Conservation (phyloP, 225 moss, liverwort and hornwort genomes). For the Antitrichia curtipendula region DNA sequence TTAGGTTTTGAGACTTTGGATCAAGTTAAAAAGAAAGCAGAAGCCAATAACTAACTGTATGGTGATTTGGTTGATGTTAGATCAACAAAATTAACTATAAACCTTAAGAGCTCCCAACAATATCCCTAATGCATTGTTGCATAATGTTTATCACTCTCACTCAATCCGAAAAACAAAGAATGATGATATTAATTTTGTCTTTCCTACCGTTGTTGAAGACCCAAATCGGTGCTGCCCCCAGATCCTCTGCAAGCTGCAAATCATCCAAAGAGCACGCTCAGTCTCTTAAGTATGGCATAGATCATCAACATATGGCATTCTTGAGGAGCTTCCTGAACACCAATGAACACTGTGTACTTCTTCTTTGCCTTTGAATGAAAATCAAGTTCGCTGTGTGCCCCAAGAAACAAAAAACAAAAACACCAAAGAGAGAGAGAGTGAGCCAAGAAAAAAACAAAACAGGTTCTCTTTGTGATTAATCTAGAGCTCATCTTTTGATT, state of each 20-base stretch:
- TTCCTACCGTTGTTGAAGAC: conserved; percentile 90
- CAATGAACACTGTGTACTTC: background rate
- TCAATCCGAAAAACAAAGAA: background rate
- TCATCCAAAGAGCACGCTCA: background rate
- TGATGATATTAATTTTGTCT: background rate
- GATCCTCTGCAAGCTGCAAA: conserved; percentile 85
- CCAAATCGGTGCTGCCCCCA: conserved; percentile 65
- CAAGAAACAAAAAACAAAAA: background rate
- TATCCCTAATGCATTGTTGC: background rate
- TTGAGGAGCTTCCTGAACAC: background rate
- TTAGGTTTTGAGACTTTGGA: no score
- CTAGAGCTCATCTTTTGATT: background rate
- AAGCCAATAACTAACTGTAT: background rate
- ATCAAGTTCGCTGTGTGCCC: background rate
- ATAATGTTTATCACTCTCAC: no score
- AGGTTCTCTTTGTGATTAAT: background rate
- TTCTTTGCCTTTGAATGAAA: background rate
- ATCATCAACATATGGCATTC: background rate
- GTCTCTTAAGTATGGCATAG: background rate
- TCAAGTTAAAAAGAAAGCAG: background rate
- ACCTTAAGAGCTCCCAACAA: no score
- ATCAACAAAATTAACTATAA: background rate
- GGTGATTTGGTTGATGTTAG: background rate
- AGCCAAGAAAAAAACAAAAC: background rate
- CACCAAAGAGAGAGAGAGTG: background rate